Conservation (phyloP, 768 basidiomycete genomes). For the Pisolithus albus region DNA sequence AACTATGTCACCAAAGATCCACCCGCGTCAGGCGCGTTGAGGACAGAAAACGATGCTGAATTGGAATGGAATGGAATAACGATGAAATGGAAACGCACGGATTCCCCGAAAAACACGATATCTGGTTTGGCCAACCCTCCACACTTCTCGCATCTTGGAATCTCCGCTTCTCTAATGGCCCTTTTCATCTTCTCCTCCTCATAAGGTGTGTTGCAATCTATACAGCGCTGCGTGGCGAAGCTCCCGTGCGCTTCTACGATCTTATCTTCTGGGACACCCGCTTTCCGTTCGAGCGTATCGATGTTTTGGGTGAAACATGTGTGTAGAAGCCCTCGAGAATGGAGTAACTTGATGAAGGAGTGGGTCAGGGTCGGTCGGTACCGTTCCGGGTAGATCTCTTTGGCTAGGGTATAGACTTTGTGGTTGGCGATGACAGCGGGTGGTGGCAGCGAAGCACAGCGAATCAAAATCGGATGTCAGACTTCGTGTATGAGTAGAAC, state of each 20-base stretch:
- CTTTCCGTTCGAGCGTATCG: slow-evolving; percentile 83
- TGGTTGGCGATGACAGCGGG: neutral
- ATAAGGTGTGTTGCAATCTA: slow-evolving; percentile 57
- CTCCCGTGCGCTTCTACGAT: slow-evolving; percentile 96
- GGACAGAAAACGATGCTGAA: neutral
- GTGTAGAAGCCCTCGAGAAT: slow-evolving; percentile 59
- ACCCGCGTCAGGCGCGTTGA: neutral
- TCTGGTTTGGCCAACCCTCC: slow-evolving; percentile 84
- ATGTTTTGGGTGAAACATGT: slow-evolving; percentile 89
- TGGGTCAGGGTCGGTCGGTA: slow-evolving; percentile 86
- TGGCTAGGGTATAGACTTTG: slow-evolving; percentile 83
- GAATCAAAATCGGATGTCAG: no score
- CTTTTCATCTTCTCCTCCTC: slow-evolving; percentile 63
- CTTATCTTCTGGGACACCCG: slow-evolving; percentile 64
- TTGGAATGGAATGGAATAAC: neutral
- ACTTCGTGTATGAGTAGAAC: neutral
- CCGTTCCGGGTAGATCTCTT: slow-evolving; percentile 87
- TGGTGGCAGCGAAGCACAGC: neutral
- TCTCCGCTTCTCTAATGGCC: slow-evolving; percentile 48
- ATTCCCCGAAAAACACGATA: slow-evolving; percentile 89
- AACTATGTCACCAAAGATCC: slow-evolving; percentile 39
- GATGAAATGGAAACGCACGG: slow-evolving; percentile 36
- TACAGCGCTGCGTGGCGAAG: slow-evolving; percentile 82
- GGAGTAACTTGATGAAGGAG: slow-evolving; percentile 80
- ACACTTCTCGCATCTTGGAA: slow-evolving; percentile 60